A percentile compares a stretch with the other conserved stretches of the same genome.
phyloP scores from a whole-genome alignment of 441 rosid species.

The Dalechampia spathulata region DNA sequence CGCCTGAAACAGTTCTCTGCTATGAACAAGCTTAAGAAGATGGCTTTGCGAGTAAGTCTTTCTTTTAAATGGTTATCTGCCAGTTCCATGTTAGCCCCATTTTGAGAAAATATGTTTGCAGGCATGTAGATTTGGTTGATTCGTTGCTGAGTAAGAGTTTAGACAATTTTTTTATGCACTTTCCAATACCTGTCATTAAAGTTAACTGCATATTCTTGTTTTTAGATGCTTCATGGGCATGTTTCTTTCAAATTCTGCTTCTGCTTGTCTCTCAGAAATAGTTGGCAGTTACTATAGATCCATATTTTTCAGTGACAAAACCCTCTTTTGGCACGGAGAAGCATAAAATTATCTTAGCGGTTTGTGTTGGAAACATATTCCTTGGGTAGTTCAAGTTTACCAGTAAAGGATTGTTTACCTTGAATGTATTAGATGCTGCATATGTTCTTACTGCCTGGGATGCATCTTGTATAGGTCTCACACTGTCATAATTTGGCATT shows the following conservation, averaged over 20 bases:
- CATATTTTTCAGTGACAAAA: not conserved
- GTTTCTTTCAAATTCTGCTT: too few species aligned
- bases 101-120: not conserved
- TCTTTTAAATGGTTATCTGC: not conserved
- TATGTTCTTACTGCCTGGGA: too few species aligned
- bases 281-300: not conserved
- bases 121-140: not conserved
- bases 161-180: too few species aligned
- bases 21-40: constrained; percentile 81
- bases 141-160: not conserved
- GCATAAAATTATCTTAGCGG: not conserved
- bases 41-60: constrained; percentile 70
- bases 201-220: too few species aligned
- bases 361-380: not conserved
- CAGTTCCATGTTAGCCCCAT: not conserved
- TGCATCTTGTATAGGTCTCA: not conserved
- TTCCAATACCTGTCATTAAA: too few species aligned
- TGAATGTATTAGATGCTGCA: not conserved
- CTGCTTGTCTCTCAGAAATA: too few species aligned
- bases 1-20: constrained; percentile 77
- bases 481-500: not conserved
- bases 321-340: not conserved
- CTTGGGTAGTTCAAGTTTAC: not conserved
- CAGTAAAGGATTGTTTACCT: not conserved
- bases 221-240: too few species aligned